Conservation (phyloP, 768 basidiomycete genomes). For the Boletus fagicola region DNA sequence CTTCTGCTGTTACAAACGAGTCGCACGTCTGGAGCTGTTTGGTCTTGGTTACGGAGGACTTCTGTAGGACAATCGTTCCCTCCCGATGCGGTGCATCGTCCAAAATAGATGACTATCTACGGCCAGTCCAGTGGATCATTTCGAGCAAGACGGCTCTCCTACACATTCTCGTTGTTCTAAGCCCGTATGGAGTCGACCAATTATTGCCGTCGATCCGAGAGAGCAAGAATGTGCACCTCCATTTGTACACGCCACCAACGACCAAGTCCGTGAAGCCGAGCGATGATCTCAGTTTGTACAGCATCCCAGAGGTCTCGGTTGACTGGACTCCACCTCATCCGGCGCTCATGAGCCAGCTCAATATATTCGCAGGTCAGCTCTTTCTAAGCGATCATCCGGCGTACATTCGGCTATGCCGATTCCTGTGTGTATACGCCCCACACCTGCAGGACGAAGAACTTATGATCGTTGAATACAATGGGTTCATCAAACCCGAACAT, state of each 20-base stretch:
- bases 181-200: constrained; percentile 40
- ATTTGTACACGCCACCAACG: constrained; percentile 41
- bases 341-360: constrained; percentile 34
- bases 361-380: constrained; percentile 46
- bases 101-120: constrained; percentile 34
- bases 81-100: background rate
- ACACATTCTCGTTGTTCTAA: constrained; percentile 37
- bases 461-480: constrained; percentile 25
- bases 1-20: constrained; percentile 13
- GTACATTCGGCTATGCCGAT: constrained; percentile 37
- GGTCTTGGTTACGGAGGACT: constrained; percentile 20
- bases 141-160: constrained; percentile 32
- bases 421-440: constrained; percentile 38
- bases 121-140: constrained; percentile 45
- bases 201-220: constrained; percentile 38
- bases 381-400: constrained; percentile 35
- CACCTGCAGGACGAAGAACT: constrained; percentile 48
- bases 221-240: constrained; percentile 37
- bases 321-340: constrained; percentile 15
- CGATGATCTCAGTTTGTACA: constrained; percentile 33
- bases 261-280: constrained; percentile 34
- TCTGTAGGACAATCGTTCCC: constrained; percentile 3
- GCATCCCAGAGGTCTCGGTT: constrained; percentile 20
- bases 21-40: constrained; percentile 15
- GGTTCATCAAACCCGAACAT: constrained; percentile 19